Conservation (phyloP, 2,329 filamentous ascomycete species). For the Scytalidium lignicola region DNA sequence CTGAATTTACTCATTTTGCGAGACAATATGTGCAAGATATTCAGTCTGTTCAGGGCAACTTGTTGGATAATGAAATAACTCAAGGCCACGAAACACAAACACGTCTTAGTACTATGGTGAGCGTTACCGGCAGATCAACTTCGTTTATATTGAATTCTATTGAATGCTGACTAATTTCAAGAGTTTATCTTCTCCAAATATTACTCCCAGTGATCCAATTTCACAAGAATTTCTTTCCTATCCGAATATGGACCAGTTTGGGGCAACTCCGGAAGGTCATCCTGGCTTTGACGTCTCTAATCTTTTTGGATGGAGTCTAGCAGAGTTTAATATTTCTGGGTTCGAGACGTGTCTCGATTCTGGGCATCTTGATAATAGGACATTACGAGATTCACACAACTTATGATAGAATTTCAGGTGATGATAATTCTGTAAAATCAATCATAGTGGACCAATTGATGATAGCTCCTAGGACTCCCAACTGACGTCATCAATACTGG, state of each 20-base stretch:
- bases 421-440: no score
- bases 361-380: background rate
- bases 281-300: background rate
- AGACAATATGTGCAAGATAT: constrained; percentile 31
- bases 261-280: background rate
- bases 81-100: background rate
- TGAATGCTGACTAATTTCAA: background rate
- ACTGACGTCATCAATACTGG: no score
- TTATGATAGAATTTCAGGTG: no score
- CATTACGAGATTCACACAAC: no score
- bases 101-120: background rate
- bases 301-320: background rate
- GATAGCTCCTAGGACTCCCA: no score
- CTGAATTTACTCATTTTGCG: constrained; percentile 37
- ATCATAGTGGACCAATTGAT: no score
- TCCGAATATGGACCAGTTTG: background rate
- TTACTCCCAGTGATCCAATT: background rate
- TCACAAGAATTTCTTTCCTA: background rate
- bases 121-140: background rate
- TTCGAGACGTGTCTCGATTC: background rate
- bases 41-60: background rate
- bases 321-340: background rate
- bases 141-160: no score
- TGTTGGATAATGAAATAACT: background rate
- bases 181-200: background rate